These are phyloP conservation scores for Nicotiana benthamiana DNA, from an alignment of 257 asterid species.

Conservation along the genomic window DNA sequence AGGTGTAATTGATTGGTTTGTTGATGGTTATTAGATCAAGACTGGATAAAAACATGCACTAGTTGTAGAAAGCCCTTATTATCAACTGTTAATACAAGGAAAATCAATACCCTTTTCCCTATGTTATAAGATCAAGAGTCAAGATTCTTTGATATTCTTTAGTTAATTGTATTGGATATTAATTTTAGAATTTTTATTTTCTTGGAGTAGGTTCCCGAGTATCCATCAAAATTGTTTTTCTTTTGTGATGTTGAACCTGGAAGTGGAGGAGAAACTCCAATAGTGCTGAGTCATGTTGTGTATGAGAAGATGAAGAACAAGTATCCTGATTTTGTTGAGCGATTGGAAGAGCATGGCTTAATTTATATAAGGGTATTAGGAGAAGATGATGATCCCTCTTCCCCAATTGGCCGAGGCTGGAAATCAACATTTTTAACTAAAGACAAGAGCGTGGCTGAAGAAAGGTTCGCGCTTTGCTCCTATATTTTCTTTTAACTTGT, in stretches of 20 bases:
- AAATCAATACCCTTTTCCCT: neutral
- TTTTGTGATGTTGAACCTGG: conserved; percentile 81
- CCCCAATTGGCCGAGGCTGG: conserved; percentile 94
- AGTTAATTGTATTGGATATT: neutral
- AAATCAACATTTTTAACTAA: conserved; percentile 69
- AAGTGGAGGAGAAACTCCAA: conserved; percentile 76
- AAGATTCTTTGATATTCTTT: neutral
- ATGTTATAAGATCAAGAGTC: neutral
- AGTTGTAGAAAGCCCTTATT: neutral
- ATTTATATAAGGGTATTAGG: conserved; percentile 64
- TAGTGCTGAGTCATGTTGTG: conserved; percentile 69
- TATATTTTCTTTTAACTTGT: neutral
- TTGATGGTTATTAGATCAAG: neutral
- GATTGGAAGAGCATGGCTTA: conserved; percentile 55
- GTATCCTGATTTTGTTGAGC: conserved; percentile 68
- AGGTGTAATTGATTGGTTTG: neutral
- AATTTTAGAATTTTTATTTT: neutral
- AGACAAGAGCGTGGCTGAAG: conserved; percentile 71
- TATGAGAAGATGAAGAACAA: conserved; percentile 62
- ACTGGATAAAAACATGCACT: neutral
- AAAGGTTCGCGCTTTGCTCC: conserved; percentile 38
- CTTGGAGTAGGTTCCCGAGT: conserved; percentile 55
- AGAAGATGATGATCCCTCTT: conserved; percentile 79
- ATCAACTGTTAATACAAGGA: neutral
- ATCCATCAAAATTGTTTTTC: conserved; percentile 81